Base-by-base conservation (phyloP, 306 rosid species). In the Vicia villosa region DNA sequence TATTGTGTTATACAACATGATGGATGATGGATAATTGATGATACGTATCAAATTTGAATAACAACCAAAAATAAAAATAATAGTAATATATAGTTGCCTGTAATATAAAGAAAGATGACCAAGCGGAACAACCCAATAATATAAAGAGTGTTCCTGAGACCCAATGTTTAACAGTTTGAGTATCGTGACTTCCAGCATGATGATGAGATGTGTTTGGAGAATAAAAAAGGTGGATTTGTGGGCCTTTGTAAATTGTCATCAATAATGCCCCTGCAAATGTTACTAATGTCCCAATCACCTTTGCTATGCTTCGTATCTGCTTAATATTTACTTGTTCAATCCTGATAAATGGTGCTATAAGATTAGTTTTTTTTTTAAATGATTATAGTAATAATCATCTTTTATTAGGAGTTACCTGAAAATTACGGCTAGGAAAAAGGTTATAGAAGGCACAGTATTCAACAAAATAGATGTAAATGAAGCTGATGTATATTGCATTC, bases 181-280 rank as follows among this genome's bases (percentile, higher is more conserved):
- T 38, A 15, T 68, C 13, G 46, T 80, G 77, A 42, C 13, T 43
- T 60, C 10, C 72, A n/a, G 24, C 19, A n/a, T 67, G 66, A n/a
- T 67, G 70, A 1, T 50, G 77, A 3, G 17, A 21, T 16, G 81
- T 1, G 80, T 77, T 57, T 58, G 36, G 47, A 55, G 79, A 86
- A 41, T 17, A 52, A 41, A 87, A 73, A 6, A 92, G 61, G 16
- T 83, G 62, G 0, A 92, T 41, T 10, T 58, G 26, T 5, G 95
- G 96, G 6, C 98, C 96, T 81, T 88, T 92, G 87, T 87, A 89
- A 3, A 88, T 38, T 21, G 83, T 82, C 96, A 92, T 85, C 2
- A 88, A 11, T 79, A 86, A 28, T 2, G 96, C 87, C 0, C 96
- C 92, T 19, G 4, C 75, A 34, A 92, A 82, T 3, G 91, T 86